These are phyloP conservation scores for Arthrobotrys musiformis DNA, from an alignment of 2,329 filamentous ascomycete genomes.

Conservation along the genomic window DNA sequence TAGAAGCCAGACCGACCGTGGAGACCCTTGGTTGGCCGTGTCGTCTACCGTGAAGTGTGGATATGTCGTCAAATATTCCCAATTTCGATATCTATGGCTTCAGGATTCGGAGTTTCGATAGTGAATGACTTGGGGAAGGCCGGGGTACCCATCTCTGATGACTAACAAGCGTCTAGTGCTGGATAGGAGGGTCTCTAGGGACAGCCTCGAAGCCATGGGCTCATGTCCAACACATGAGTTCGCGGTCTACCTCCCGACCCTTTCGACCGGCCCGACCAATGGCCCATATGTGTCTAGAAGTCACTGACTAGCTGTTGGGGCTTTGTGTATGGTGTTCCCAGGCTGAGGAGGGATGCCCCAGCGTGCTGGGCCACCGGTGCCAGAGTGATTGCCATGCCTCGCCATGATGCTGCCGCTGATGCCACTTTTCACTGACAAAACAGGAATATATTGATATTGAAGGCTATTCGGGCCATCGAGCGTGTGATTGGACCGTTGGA, in stretches of 20 bases:
- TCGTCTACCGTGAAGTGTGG: neutral
- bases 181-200: neutral
- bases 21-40: neutral
- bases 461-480: neutral
- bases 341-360: neutral
- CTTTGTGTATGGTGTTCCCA: neutral
- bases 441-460: neutral
- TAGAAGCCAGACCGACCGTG: conserved; percentile 35
- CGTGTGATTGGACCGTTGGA: conserved; percentile 3
- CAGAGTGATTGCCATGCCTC: neutral
- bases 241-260: neutral
- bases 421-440: neutral
- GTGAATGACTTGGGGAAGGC: neutral
- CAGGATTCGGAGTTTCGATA: neutral
- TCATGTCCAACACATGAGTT: conserved; percentile 49
- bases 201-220: neutral
- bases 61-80: neutral
- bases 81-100: neutral
- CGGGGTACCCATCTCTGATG: neutral
- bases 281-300: neutral
- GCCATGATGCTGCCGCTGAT: conserved; percentile 1
- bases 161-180: neutral
- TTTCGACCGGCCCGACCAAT: neutral
- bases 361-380: neutral
- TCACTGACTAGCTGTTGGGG: neutral